Conservation (phyloP, 2,329 filamentous ascomycete genomes). For the Ophiostoma pallidulum region DNA sequence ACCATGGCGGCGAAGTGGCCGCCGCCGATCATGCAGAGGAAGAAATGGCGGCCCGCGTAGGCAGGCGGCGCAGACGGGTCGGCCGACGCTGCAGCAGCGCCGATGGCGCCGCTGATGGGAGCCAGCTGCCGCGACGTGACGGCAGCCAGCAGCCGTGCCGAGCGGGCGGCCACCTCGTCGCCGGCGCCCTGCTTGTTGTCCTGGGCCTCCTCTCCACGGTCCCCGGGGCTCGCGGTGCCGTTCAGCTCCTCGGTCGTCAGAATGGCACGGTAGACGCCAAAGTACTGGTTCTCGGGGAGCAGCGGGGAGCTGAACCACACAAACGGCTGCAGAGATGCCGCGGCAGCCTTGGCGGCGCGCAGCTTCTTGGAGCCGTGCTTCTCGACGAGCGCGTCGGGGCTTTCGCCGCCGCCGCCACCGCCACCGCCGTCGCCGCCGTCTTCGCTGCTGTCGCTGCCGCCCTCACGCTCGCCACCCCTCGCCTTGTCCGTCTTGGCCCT, state of each 20-base stretch:
- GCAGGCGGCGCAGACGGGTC: constrained; percentile 26
- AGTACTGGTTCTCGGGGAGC: constrained; percentile 66
- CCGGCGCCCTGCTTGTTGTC: no score
- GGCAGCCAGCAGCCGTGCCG: constrained; percentile 46
- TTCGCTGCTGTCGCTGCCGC: constrained; percentile 8
- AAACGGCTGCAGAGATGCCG: constrained; percentile 29
- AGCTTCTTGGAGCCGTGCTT: constrained; percentile 30
- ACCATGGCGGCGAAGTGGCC: constrained; percentile 97
- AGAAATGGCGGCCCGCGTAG: constrained; percentile 72
- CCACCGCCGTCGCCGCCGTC: constrained; percentile 39
- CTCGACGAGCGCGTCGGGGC: constrained; percentile 29
- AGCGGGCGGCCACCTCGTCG: not conserved
- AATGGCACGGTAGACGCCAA: constrained; percentile 78
- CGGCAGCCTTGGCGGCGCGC: constrained; percentile 49
- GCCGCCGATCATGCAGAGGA: constrained; percentile 97
- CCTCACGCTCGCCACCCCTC: not conserved
- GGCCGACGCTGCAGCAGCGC: constrained; percentile 29
- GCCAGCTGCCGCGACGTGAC: constrained; percentile 69
- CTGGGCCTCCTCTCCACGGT: no score
- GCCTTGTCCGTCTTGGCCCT: no score
- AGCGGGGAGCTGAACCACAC: constrained; percentile 76
- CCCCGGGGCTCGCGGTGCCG: no score
- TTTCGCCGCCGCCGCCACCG: constrained; percentile 35
- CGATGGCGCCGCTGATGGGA: constrained; percentile 49
- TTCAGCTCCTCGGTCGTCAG: constrained; percentile 61